Base-by-base conservation (phyloP, 2,329 filamentous ascomycete species). In the Apiospora aurea region DNA sequence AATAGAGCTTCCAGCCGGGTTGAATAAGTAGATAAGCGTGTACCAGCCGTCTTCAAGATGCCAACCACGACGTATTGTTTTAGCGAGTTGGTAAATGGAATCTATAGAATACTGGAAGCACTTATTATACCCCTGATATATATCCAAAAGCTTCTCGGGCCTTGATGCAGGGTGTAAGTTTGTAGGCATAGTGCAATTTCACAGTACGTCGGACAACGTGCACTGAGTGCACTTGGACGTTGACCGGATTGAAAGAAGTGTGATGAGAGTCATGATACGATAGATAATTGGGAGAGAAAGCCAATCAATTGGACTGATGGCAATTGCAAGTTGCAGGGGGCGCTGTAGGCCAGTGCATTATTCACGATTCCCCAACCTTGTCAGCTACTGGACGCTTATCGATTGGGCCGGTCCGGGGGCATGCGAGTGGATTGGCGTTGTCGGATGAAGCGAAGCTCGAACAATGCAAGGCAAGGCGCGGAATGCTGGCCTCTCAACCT, bases 361-460 rank as follows among this genome's bases (percentile, higher is more conserved):
- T 41, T 38, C 26, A 29, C 3, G 26, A 38, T 38, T 34, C 34
- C 57, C 57, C 57, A 64, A 64, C 57, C 57, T 64, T 64, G 57
- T 64, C 34, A 38, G 53, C 29, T 61, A 38, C 53, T 38, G 34
- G 34, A 38, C 34, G 57, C 57, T 64, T 64, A 64, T 64, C 57
- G 57, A 64, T 64, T 64, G 57, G 57, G 34, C 41, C 29, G 29
- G 34, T 64, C 57, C 57, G 41, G 57, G 57, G 34, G 57, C 57
- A n/a, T 14, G 57, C 57, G 41, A 64, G 57, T 64, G 57, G 57
- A 64, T 64, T 64, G 57, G 57, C 57, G 57, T 21, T 41, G 34
- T 38, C 57, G 41, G 57, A 64, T 64, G 57, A 64, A 64, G 57
- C 57, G 57, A 64, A 64, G 57, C 57, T 64, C 34, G 57, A 64